Percentiles rank a stretch among this genome's conserved stretches.
phyloP scores from a whole-genome alignment of 2,329 filamentous ascomycete species.

The Penicillium sp. region DNA sequence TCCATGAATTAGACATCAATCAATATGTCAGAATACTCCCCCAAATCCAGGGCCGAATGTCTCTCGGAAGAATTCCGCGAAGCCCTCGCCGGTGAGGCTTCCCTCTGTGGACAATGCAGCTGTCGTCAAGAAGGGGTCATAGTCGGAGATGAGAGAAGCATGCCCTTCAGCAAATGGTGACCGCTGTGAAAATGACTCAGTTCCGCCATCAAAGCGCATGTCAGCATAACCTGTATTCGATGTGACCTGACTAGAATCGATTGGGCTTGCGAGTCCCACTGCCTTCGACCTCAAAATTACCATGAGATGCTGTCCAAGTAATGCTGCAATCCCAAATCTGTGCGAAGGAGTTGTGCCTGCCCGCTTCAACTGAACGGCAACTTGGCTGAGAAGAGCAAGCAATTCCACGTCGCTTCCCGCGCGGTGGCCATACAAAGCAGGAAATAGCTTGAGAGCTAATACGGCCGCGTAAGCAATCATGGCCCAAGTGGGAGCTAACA shows the following conservation, averaged over 20 bases:
- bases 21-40: constrained; percentile 12
- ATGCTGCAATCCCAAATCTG: constrained; percentile 31
- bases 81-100: constrained; percentile 21
- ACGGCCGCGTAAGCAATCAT: constrained; percentile 35
- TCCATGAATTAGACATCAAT: no score
- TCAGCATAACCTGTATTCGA: not conserved
- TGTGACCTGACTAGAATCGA: not conserved
- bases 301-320: constrained; percentile 31
- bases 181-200: not conserved
- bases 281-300: constrained; percentile 28
- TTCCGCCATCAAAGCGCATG: not conserved
- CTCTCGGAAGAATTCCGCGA: constrained; percentile 28
- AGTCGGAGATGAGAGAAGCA: constrained; percentile 7
- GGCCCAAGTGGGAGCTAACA: constrained; percentile 36
- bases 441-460: constrained; percentile 28
- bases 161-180: not conserved
- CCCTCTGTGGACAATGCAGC: constrained; percentile 9
- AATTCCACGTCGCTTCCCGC: constrained; percentile 26
- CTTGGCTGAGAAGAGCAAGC: constrained; percentile 26
- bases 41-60: constrained; percentile 29
- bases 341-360: constrained; percentile 31
- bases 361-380: constrained; percentile 28
- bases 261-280: not conserved
- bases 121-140: constrained; percentile 25
- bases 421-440: constrained; percentile 18